Conservation (phyloP, 305 asterid genomes). For the Stenogyne calaminthoides region DNA sequence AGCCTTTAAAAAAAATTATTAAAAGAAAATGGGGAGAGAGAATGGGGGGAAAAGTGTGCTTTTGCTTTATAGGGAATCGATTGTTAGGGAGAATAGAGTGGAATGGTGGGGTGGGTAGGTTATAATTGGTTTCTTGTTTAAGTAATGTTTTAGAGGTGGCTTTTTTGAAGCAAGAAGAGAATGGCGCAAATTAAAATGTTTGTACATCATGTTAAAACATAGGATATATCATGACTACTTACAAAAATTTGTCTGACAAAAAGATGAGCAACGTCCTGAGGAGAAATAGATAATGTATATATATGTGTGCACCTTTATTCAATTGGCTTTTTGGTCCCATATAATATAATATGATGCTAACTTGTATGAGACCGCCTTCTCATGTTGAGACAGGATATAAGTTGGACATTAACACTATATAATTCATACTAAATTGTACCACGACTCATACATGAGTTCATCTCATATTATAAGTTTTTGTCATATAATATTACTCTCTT, state of each 20-base stretch:
- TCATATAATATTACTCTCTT: too few relatives aligned
- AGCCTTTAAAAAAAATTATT: neutral
- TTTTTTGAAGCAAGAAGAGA: constrained; percentile 29
- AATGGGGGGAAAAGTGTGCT: constrained; percentile 1
- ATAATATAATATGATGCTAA: too few relatives aligned
- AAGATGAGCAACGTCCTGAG: constrained; percentile 36
- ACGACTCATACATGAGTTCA: too few relatives aligned
- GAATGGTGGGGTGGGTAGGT: constrained; percentile 36
- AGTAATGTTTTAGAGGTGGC: constrained; percentile 23
- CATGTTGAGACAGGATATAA: too few relatives aligned
- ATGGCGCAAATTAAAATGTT: constrained; percentile 33
- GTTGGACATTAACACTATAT: too few relatives aligned
- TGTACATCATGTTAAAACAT: constrained; percentile 10
- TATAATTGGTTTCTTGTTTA: constrained; percentile 28
- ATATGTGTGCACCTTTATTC: neutral
- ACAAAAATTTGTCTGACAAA: constrained; percentile 42
- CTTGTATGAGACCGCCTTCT: too few relatives aligned
- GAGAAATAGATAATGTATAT: constrained; percentile 7
- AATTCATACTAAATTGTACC: too few relatives aligned
- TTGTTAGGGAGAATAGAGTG: constrained; percentile 28
- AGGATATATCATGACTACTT: constrained; percentile 16
- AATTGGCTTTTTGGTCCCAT: too few relatives aligned
- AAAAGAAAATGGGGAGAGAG: neutral
- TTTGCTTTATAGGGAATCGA: constrained; percentile 48
- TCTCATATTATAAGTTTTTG: too few relatives aligned